phyloP scores from a whole-genome alignment of 148 eudicot species.

The Heliosperma pusillum region DNA sequence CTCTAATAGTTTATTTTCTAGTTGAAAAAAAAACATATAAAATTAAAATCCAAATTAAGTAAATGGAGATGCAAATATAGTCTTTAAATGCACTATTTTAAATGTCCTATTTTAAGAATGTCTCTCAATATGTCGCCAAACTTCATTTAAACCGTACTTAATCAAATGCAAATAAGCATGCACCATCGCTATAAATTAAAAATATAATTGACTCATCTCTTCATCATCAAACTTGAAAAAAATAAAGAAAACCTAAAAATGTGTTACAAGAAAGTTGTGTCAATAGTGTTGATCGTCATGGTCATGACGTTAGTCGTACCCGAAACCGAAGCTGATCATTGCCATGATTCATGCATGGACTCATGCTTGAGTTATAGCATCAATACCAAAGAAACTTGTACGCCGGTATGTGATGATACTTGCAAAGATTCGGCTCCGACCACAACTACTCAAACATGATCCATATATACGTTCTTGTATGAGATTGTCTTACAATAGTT shows the following conservation, averaged over 20 bases:
- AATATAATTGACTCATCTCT: neutral
- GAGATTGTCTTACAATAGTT: no score
- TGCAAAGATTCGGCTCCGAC: neutral
- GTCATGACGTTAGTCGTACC: neutral
- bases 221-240: neutral
- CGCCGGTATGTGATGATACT: constrained; percentile 6
- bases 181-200: neutral
- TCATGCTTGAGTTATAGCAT: constrained; percentile 16
- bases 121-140: neutral
- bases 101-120: neutral
- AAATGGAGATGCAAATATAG: neutral
- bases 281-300: constrained; percentile 5
- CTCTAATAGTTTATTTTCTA: no score
- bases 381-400: constrained; percentile 12
- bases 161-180: neutral
- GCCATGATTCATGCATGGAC: constrained; percentile 11
- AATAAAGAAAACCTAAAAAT: neutral
- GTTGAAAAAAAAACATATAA: no score
- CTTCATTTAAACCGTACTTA: neutral
- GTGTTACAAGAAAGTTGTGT: constrained; percentile 4
- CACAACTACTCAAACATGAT: neutral
- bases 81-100: neutral
- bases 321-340: neutral
- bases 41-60: neutral
- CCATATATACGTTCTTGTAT: neutral